Base-by-base conservation (phyloP, 176 grass and related monocot species). In the Aegilops speltoides region DNA sequence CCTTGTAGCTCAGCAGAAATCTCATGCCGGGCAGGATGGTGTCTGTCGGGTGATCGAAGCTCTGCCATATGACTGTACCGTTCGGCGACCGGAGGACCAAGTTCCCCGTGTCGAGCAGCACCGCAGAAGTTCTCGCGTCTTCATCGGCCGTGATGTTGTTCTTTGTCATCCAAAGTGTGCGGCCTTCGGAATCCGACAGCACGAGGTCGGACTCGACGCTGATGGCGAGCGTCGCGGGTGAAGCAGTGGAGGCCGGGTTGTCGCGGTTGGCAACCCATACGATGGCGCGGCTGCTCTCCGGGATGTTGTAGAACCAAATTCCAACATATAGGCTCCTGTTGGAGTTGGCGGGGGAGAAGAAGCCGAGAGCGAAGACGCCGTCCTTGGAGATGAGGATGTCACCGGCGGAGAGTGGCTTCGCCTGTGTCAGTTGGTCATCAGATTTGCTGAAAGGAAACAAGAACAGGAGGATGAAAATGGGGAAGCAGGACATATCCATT, bases 271-370 rank as follows among this genome's bases (percentile, higher is more conserved):
- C 68, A 2, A 72, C 34, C 68, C 68, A 72, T 2, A 72, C 68
- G 59, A 62, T 24, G 59, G 59, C 22, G 22, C 3, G 59, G 3
- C 22, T 62, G 59, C 59, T 22, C 59, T 23, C 34, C 0, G 20
- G 68, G 11, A 88, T 88, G 34, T 68, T 85, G 81, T 83, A 43
- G 68, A 86, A 90, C 92, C 92, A 88, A 56, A 93, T 79, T 16
- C 86, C 88, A 0, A 88, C 43, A 28, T 93, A 90, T 3, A 68
- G 12, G 6, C 13, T 62, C 12, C 7, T 8, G 22, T 0, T 83
- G 3, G 88, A 79, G 64, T 83, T 83, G 4, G 68, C 65, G 3
- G 64, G 79, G n/a, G 88, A 71, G 88, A 90, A 86, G 79, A 93
- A 91, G 17, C 92, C 92, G 2, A 94, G 34, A 37, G 69, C 86